Evolutionary conservation across 805 yeast genomes (phyloP).

Genomic region (Candida gorgasii): DNA sequence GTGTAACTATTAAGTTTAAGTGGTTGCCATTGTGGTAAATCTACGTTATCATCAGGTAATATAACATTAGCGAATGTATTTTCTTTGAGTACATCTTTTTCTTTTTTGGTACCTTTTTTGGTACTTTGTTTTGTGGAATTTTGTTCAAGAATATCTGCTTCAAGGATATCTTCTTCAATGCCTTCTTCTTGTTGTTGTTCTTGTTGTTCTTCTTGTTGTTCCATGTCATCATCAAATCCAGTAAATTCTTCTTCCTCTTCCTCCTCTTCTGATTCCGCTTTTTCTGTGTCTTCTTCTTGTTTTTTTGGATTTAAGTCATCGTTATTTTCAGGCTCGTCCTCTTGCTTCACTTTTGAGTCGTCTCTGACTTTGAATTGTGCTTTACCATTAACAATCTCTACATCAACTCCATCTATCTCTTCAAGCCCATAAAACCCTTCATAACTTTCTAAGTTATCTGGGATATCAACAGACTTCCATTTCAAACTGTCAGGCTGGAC

Average conservation of each 20-base stretch:
- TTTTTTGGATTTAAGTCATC: too few species aligned
- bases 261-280: constrained; percentile 19
- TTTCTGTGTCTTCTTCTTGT: constrained; percentile 8
- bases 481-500: constrained; percentile 53
- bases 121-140: too few species aligned
- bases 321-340: constrained; percentile 11
- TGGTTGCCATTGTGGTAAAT: constrained; percentile 63
- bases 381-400: constrained; percentile 68
- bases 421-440: constrained; percentile 92
- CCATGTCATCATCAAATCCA: constrained; percentile 18
- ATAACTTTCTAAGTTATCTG: constrained; percentile 81
- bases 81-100: constrained; percentile 12
- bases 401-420: constrained; percentile 91
- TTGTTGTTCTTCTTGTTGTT: constrained; percentile 21
- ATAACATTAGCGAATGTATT: constrained; percentile 29
- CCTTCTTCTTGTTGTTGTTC: constrained; percentile 21
- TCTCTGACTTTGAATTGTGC: constrained; percentile 52
- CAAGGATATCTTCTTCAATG: constrained; percentile 17
- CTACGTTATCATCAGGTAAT: constrained; percentile 39
- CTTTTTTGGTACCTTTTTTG: constrained; percentile 13
- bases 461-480: constrained; percentile 84
- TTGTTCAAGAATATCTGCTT: too few species aligned
- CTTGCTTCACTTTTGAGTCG: constrained; percentile 27
- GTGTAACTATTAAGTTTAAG: constrained; percentile 56
- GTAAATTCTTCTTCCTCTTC: constrained; percentile 21